A percentile compares a stretch with the other conserved stretches of the same genome.
Evolutionary conservation across 192 early-diverging fungal genomes (phyloP).

Genomic region (Entrophospora sp.): DNA sequence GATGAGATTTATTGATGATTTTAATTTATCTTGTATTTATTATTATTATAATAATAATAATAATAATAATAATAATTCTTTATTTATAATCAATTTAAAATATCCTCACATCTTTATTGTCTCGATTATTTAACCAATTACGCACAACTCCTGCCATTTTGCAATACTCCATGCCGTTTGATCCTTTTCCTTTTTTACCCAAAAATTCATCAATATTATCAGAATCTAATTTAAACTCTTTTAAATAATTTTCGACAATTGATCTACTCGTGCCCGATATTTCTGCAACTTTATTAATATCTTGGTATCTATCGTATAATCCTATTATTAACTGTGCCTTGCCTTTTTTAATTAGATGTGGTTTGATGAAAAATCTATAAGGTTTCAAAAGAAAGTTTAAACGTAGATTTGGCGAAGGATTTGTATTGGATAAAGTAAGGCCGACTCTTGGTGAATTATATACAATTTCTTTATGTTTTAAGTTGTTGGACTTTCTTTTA

Average conservation of each 20-base stretch:
- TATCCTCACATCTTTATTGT: too few relatives aligned
- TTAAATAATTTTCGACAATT: background rate
- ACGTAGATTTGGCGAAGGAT: background rate
- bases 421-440: slow-evolving; percentile 1
- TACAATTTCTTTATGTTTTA: background rate
- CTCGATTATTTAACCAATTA: too few relatives aligned
- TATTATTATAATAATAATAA: too few relatives aligned
- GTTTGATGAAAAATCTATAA: slow-evolving; percentile 14
- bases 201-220: slow-evolving; percentile 8
- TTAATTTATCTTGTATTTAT: too few relatives aligned
- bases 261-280: background rate
- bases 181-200: slow-evolving; percentile 8
- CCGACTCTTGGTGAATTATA: slow-evolving; percentile 15
- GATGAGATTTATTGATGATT: slow-evolving; percentile 79
- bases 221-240: background rate
- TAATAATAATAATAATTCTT: too few relatives aligned
- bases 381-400: slow-evolving; percentile 8
- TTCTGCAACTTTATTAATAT: slow-evolving; percentile 12
- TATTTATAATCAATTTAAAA: too few relatives aligned
- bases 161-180: slow-evolving; percentile 3
- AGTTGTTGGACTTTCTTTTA: background rate
- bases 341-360: slow-evolving; percentile 16
- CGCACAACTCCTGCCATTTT: slow-evolving; percentile 8
- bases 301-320: slow-evolving; percentile 3
- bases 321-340: background rate